phyloP scores from a whole-genome alignment of 768 basidiomycete genomes.

The Lyophyllum shimeji region DNA sequence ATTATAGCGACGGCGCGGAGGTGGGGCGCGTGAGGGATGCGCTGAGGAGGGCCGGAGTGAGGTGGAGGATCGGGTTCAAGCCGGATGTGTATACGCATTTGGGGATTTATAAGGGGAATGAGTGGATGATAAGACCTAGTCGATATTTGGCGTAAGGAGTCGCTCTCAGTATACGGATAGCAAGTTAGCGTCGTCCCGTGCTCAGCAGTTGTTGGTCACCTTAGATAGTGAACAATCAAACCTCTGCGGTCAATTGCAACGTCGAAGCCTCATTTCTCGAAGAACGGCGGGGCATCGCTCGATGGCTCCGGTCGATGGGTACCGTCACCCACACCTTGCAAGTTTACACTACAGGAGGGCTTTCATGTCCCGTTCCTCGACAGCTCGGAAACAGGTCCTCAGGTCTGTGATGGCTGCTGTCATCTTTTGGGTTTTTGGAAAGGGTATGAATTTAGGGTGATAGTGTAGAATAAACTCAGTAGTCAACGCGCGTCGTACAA shows the following conservation, averaged over 20 bases:
- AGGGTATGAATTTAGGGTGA: slow-evolving; percentile 9
- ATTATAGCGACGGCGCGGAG: slow-evolving; percentile 25
- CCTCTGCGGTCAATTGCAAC: no score
- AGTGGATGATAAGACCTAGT: slow-evolving; percentile 34
- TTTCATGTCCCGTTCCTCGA: no score
- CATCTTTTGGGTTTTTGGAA: not conserved
- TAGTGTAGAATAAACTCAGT: slow-evolving; percentile 3
- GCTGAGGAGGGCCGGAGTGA: slow-evolving; percentile 31
- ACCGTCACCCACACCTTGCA: no score
- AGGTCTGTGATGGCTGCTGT: no score
- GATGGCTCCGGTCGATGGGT: no score
- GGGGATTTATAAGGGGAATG: slow-evolving; percentile 35
- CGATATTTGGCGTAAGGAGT: slow-evolving; percentile 19
- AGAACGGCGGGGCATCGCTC: no score
- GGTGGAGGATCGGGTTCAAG: slow-evolving; percentile 39
- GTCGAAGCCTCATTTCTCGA: no score
- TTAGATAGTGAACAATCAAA: no score
- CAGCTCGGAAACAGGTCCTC: no score
- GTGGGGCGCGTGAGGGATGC: slow-evolving; percentile 31
- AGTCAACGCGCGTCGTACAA: not conserved
- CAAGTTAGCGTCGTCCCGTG: no score
- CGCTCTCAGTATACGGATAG: not conserved
- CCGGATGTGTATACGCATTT: slow-evolving; percentile 38
- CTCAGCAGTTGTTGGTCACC: no score
- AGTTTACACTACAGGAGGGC: no score